These are phyloP conservation scores for Pseudopyrenochaeta lycopersici DNA, from an alignment of 2,329 filamentous ascomycete genomes.

Conservation along the genomic window DNA sequence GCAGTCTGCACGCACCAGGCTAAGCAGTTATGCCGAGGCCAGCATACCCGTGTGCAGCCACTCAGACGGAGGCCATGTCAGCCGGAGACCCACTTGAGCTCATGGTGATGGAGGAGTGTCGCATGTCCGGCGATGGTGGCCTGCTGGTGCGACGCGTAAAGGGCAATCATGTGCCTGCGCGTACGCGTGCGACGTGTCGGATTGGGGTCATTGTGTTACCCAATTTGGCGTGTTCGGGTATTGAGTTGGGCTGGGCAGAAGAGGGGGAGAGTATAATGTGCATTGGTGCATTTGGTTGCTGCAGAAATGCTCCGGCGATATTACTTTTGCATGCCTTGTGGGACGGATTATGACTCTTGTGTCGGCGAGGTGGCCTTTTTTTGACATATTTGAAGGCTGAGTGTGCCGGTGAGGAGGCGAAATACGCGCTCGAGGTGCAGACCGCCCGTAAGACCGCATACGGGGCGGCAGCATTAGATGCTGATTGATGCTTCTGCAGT, in stretches of 20 bases:
- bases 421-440: neutral
- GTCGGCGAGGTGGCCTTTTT: neutral
- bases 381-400: conserved; percentile 1
- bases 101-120: conserved; percentile 9
- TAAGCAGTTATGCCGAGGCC: conserved; percentile 22
- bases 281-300: too few relatives aligned
- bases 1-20: neutral
- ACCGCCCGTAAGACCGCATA: neutral
- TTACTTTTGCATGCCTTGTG: neutral
- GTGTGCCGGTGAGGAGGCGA: conserved; percentile 3
- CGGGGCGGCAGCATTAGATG: neutral
- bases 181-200: conserved; percentile 33
- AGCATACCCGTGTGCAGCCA: conserved; percentile 12
- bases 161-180: conserved; percentile 24
- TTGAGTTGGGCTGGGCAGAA: neutral
- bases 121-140: conserved; percentile 19
- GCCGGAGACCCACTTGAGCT: conserved; percentile 8
- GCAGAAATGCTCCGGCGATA: neutral
- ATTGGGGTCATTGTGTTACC: conserved; percentile 8
- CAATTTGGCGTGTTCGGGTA: neutral
- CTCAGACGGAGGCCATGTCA: conserved; percentile 3
- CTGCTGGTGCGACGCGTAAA: conserved; percentile 29
- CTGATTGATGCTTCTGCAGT: conserved; percentile 2
- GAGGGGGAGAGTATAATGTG: neutral
- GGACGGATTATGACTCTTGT: neutral